Evolutionary conservation across 2,329 filamentous ascomycete species (phyloP), one percentile per base, ranked within the genome.

Genomic region (Penicillium rolfsii): DNA sequence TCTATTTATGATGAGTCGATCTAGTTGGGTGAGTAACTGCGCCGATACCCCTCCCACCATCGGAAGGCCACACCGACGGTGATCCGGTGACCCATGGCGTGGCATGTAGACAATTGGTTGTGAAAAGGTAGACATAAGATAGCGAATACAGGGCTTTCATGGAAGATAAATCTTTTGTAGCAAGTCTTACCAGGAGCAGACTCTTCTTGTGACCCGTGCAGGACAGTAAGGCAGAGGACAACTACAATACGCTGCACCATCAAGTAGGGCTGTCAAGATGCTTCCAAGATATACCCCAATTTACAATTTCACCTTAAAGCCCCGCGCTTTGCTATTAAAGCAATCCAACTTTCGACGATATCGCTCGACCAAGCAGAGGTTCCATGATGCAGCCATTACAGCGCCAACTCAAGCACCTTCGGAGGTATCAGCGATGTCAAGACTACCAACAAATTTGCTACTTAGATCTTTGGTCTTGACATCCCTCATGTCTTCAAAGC

Each of bases 401-500:
- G 11, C 36, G 19, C 19, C 49, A 7, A 22, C 54, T 2, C 45
- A 60, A 24, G 58, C 40, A 14, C 59, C 60, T 9, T 40, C 64
- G 22, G 52, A 64, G 19, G 53, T 65, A 7, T 58, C 67, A n/a
- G 55, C 65, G 2, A 67, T 69, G 67, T 62, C 65, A 41, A 58
- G 67, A 35, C 54, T 69, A 1, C 65, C 66, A 11, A 68, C 65
- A 2, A 60, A 38, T 19, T 48, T 65, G 0, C 22, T 68, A 4
- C 19, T 67, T 24, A 57, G 67, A 5, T 68, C 65, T 50, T 33
- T 67, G 8, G 5, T 68, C 16, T 46, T 69, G 36, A 68, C 67
- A 8, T 68, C 65, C n/a, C 58, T 68, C 12, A 69, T 69, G 67
- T 63, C 59, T 36, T 87, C 16, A 1, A 68, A 65, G 5, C 4